These are phyloP conservation scores for Petunia secreta DNA, from an alignment of 257 asterid genomes.

Conservation along the genomic window DNA sequence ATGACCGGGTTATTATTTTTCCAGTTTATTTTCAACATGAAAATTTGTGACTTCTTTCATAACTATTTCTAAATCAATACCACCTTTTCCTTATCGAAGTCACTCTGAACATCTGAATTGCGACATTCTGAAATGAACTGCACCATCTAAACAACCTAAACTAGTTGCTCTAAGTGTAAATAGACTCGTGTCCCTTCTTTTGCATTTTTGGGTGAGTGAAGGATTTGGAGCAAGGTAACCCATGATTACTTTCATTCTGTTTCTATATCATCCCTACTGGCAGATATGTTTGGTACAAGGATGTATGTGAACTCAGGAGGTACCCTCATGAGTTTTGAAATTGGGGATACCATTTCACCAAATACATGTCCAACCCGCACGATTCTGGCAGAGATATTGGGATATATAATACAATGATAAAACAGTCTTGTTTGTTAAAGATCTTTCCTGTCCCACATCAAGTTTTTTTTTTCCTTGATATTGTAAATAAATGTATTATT, in stretches of 20 bases:
- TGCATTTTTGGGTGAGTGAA: not conserved
- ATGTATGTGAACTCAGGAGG: not conserved
- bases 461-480: not conserved
- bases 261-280: constrained; percentile 1
- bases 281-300: not conserved
- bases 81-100: not conserved
- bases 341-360: not conserved
- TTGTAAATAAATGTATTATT: too few species aligned
- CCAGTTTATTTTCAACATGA: not conserved
- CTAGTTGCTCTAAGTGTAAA: constrained; percentile 3
- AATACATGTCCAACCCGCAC: constrained; percentile 10
- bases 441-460: not conserved
- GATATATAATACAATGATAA: constrained; percentile 5
- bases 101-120: constrained; percentile 5
- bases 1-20: not conserved
- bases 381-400: constrained; percentile 18
- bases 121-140: not conserved
- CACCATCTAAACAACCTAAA: constrained; percentile 6
- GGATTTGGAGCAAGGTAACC: not conserved
- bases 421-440: not conserved
- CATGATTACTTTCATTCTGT: not conserved
- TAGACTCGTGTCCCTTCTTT: not conserved
- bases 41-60: not conserved
- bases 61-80: constrained; percentile 7
- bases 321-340: not conserved